Base-by-base conservation (phyloP, 768 basidiomycete species). In the Phaffia australis region DNA sequence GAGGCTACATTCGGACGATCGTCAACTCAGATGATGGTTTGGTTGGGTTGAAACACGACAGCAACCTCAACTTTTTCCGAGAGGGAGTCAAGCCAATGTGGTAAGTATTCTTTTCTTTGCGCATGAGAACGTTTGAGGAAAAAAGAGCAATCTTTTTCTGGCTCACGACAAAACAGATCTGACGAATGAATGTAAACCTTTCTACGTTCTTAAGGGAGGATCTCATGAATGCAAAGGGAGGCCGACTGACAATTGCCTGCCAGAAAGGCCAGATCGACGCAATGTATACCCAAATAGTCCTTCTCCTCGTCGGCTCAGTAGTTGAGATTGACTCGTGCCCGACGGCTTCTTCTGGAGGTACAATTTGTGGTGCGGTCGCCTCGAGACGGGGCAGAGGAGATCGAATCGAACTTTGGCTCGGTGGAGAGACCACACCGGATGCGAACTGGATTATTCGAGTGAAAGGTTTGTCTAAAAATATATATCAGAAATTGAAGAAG, bases 231-330 rank as follows among this genome's bases (percentile, higher is more conserved):
- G 51, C 50, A 18, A 29, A 54, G 3, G 63, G 63, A 15, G 63
- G 63, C 19, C 63, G 63, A 15, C 23, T 64, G 7, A 64, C 63
- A 18, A 47, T 64, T 42, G 55, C 63, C 16, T 29, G 42, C n/a
- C 42, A 42, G 16, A 64, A n/a, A n/a, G 30, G 51, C 25, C 50
- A 23, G 6, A 54, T 64, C 55, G 63, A 64, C 23, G n/a, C 16
- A 14, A 42, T 23, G 25, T 64, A 56, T 48, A 30, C 63, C 54
- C n/a, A n/a, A 14, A 51, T 64, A 35, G 63, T 64, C 42, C 63
- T 64, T 56, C 63, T 64, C 46, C 63, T 64, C 52, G 51, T 64
- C 46, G 63, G 63, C 18, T 64, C 63, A 16, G 30, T 64, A 46
- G 27, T 64, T 56, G 63, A 64, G 42, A 64, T 64, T 35, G 63